These are phyloP conservation scores for Wickerhamomyces bovis DNA, from an alignment of 805 yeast species.

Conservation along the genomic window DNA sequence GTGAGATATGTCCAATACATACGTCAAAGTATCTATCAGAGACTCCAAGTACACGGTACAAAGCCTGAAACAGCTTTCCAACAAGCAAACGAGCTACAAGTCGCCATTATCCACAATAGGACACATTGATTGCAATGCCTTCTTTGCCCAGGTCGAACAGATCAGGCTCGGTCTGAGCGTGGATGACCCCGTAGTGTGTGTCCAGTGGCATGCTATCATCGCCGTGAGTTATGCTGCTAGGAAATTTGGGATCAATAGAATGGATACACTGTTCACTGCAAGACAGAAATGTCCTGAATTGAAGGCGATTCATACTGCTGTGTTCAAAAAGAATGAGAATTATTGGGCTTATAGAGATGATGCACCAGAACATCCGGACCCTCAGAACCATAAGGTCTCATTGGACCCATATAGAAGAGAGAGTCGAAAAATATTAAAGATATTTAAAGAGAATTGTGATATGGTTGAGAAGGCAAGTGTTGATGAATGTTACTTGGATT, in stretches of 20 bases:
- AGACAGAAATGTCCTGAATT: conserved; percentile 68
- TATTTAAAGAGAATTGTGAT: conserved; percentile 58
- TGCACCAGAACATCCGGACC: conserved; percentile 47
- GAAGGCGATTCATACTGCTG: conserved; percentile 87
- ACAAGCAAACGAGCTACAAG: conserved; percentile 40
- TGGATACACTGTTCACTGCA: conserved; percentile 69
- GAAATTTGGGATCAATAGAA: conserved; percentile 70
- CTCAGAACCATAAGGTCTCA: conserved; percentile 71
- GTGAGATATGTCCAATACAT: no score
- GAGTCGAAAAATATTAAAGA: conserved; percentile 66
- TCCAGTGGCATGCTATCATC: conserved; percentile 86
- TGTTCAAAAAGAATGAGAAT: conserved; percentile 79
- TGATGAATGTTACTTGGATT: conserved; percentile 85
- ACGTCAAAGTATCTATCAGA: background rate
- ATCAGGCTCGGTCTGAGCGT: conserved; percentile 56
- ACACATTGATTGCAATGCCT: conserved; percentile 90
- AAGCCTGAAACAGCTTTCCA: conserved; percentile 44
- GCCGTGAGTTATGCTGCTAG: conserved; percentile 93
- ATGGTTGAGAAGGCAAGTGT: conserved; percentile 90
- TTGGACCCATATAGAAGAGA: conserved; percentile 89
- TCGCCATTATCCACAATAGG: conserved; percentile 76
- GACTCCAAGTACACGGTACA: conserved; percentile 39
- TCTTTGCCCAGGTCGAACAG: conserved; percentile 92
- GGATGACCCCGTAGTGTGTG: conserved; percentile 85
- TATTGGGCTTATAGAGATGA: conserved; percentile 67